Conservation (phyloP, 78 protist species). For the Parvularia atlantis region DNA sequence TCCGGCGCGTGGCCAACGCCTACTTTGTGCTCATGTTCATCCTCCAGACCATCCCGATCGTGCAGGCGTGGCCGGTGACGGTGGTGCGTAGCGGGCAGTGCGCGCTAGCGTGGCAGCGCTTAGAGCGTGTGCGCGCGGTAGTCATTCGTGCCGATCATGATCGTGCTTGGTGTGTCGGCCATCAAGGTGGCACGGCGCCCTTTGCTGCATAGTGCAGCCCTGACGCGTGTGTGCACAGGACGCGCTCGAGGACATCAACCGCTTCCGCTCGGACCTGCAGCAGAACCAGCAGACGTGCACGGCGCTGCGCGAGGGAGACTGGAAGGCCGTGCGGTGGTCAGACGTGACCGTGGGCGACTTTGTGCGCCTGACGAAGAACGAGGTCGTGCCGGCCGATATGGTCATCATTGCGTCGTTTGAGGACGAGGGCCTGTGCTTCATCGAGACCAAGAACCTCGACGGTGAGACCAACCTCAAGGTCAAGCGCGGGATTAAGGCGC, state of each 20-base stretch:
- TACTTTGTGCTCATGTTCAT: slow-evolving; percentile 29
- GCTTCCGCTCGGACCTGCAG: slow-evolving; percentile 12
- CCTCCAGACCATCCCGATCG: not conserved
- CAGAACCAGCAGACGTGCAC: too few relatives aligned
- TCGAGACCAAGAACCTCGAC: slow-evolving; percentile 58
- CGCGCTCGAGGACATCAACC: slow-evolving; percentile 35
- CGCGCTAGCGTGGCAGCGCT: too few relatives aligned
- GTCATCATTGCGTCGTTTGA: slow-evolving; percentile 18
- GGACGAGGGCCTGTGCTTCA: slow-evolving; percentile 34
- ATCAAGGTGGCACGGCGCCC: too few relatives aligned
- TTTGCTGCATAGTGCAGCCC: not conserved
- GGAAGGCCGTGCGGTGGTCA: not conserved
- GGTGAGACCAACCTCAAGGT: slow-evolving; percentile 45
- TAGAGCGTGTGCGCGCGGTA: too few relatives aligned
- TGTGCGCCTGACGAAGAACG: slow-evolving; percentile 1
- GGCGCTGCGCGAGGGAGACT: too few relatives aligned
- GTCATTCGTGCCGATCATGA: too few relatives aligned
- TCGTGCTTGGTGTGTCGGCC: too few relatives aligned
- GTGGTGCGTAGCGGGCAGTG: too few relatives aligned
- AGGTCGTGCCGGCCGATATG: slow-evolving; percentile 50
- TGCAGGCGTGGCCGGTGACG: slow-evolving; percentile 21
- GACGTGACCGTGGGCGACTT: slow-evolving; percentile 50
- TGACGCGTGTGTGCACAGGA: slow-evolving; percentile 30
- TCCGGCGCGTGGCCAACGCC: slow-evolving; percentile 3
- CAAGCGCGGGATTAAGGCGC: too few relatives aligned